These are phyloP conservation scores for Vaccinium macrocarpon DNA, from an alignment of 148 eudicot genomes.

Conservation along the genomic window DNA sequence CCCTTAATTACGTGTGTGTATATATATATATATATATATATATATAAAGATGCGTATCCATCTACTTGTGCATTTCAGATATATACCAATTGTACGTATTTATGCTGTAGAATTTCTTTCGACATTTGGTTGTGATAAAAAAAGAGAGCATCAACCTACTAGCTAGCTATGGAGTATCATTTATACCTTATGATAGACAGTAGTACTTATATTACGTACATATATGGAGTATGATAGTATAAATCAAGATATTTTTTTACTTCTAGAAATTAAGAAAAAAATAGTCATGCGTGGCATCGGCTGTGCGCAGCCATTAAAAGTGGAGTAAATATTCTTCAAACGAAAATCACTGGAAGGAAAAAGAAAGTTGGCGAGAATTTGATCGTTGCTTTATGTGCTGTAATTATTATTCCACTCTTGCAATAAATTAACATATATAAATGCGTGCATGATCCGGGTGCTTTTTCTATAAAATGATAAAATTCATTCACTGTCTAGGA, in stretches of 20 bases:
- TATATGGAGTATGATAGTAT: too few relatives aligned
- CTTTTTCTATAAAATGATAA: too few relatives aligned
- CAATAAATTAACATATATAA: too few relatives aligned
- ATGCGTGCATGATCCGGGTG: too few relatives aligned
- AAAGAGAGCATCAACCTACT: neutral
- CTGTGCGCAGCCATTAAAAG: neutral
- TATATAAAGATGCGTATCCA: neutral
- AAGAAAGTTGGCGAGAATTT: neutral
- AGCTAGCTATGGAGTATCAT: too few relatives aligned
- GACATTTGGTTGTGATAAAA: neutral
- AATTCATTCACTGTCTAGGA: too few relatives aligned
- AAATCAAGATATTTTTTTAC: neutral
- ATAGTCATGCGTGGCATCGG: neutral
- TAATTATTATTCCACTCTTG: too few relatives aligned
- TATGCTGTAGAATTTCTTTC: neutral
- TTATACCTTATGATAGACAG: too few relatives aligned
- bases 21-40: neutral
- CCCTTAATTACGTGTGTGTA: neutral
- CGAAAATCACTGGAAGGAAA: neutral
- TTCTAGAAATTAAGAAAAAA: neutral
- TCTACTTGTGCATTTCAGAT: neutral
- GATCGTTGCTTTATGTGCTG: neutral
- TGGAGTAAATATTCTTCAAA: neutral
- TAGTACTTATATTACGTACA: neutral
- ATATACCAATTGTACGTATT: neutral